Evolutionary conservation across 2,329 filamentous ascomycete genomes (phyloP).

Genomic region (Juglanconis oblonga): DNA sequence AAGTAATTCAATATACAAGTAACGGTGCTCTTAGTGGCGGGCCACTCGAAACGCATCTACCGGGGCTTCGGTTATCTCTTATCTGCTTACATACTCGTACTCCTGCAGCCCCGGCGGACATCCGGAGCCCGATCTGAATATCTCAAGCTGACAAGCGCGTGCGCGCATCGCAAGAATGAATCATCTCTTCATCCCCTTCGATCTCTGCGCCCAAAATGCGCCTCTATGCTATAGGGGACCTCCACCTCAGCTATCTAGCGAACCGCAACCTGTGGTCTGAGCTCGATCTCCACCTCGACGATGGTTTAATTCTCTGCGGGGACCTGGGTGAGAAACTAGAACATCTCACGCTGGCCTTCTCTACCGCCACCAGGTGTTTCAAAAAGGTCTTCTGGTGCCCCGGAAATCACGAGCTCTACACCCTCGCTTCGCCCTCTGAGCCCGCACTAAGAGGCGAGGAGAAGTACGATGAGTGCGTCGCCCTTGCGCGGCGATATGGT

Average conservation of each 20-base stretch:
- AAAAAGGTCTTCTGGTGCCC: conserved; percentile 51
- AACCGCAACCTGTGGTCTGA: conserved; percentile 30
- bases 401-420: conserved; percentile 58
- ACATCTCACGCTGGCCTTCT: conserved; percentile 34
- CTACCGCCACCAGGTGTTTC: conserved; percentile 28
- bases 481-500: conserved; percentile 48
- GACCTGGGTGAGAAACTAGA: conserved; percentile 35
- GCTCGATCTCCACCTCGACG: conserved; percentile 30
- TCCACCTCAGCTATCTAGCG: conserved; percentile 33
- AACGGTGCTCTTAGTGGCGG: no score
- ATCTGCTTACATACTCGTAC: no score
- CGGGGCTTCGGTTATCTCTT: no score
- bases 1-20: no score
- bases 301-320: conserved; percentile 35
- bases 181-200: background rate
- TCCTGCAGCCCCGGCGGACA: background rate
- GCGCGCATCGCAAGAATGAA: background rate
- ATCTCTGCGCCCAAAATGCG: conserved; percentile 13
- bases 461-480: conserved; percentile 54
- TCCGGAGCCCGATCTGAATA: background rate
- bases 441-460: conserved; percentile 42
- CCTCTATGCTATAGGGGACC: conserved; percentile 36
- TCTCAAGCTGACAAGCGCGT: background rate
- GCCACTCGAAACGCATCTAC: no score
- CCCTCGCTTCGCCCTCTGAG: conserved; percentile 33